These are phyloP conservation scores for Agrocybe chaxingu DNA, from an alignment of 768 basidiomycete species.

Conservation along the genomic window DNA sequence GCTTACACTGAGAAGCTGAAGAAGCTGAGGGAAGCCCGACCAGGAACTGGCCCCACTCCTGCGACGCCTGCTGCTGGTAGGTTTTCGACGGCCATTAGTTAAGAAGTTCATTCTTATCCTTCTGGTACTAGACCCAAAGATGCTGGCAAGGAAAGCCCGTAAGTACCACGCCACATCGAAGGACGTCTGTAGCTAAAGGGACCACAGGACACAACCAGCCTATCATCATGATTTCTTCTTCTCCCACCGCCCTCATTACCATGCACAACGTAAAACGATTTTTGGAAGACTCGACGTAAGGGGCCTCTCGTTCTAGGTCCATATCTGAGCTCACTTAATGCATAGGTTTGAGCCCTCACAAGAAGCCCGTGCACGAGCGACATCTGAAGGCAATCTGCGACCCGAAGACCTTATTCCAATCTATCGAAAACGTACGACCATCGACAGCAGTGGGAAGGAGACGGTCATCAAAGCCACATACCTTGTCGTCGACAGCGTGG, in stretches of 20 bases:
- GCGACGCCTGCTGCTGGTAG: conserved; percentile 39
- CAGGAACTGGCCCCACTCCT: conserved; percentile 37
- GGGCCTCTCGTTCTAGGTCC: conserved; percentile 1
- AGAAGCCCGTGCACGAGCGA: conserved; percentile 65
- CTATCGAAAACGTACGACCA: conserved; percentile 75
- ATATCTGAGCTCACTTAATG: not conserved
- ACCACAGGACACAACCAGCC: conserved; percentile 71
- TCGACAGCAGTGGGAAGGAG: conserved; percentile 64
- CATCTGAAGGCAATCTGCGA: conserved; percentile 66
- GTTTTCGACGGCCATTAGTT: not conserved
- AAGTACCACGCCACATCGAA: conserved; percentile 22
- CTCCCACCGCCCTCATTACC: conserved; percentile 90
- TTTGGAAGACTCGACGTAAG: conserved; percentile 83
- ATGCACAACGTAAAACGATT: conserved; percentile 98
- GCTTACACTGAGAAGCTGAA: conserved; percentile 77
- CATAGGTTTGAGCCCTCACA: conserved; percentile 71
- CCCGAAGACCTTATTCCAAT: conserved; percentile 87
- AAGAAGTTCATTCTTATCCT: not conserved
- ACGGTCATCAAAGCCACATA: conserved; percentile 60
- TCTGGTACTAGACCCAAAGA: conserved; percentile 44
- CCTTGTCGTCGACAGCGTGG: conserved; percentile 88
- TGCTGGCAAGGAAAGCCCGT: conserved; percentile 71
- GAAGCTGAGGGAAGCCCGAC: conserved; percentile 64
- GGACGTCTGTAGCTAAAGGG: not conserved
- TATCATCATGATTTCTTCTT: conserved; percentile 97